Conservation (phyloP, 768 basidiomycete species). For the Leccinum incarnatum region DNA sequence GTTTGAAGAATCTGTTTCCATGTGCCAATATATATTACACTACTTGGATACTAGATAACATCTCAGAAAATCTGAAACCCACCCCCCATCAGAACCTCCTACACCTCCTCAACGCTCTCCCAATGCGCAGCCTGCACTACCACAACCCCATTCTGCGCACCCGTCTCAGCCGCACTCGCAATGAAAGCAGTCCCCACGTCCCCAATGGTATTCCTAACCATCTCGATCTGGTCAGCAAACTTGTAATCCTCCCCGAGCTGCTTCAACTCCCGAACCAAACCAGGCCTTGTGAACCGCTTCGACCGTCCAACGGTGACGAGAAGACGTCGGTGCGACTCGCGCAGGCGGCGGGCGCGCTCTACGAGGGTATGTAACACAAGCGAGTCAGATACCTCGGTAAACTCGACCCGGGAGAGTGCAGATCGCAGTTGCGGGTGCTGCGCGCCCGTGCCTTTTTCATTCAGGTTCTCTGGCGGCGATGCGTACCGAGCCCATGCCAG, state of each 20-base stretch:
- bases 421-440: constrained; percentile 4
- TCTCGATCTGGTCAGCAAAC: constrained; percentile 9
- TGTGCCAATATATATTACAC: neutral
- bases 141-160: constrained; percentile 55
- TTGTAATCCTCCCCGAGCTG: constrained; percentile 38
- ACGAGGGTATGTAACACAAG: constrained; percentile 57
- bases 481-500: constrained; percentile 71
- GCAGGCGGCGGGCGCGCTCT: constrained; percentile 36
- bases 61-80: neutral
- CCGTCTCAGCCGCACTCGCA: constrained; percentile 48
- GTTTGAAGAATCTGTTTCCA: too few relatives aligned
- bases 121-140: constrained; percentile 60
- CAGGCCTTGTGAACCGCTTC: constrained; percentile 60
- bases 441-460: neutral
- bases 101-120: constrained; percentile 13
- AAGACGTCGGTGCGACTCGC: constrained; percentile 37
- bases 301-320: constrained; percentile 77
- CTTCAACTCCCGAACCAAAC: constrained; percentile 57
- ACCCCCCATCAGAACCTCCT: neutral
- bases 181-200: constrained; percentile 81
- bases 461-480: constrained; percentile 8
- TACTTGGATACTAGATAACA: neutral
- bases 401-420: constrained; percentile 65
- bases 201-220: constrained; percentile 77
- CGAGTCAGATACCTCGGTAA: constrained; percentile 48